Base-by-base conservation (phyloP, 768 basidiomycete genomes). In the Tulasnella sp. region DNA sequence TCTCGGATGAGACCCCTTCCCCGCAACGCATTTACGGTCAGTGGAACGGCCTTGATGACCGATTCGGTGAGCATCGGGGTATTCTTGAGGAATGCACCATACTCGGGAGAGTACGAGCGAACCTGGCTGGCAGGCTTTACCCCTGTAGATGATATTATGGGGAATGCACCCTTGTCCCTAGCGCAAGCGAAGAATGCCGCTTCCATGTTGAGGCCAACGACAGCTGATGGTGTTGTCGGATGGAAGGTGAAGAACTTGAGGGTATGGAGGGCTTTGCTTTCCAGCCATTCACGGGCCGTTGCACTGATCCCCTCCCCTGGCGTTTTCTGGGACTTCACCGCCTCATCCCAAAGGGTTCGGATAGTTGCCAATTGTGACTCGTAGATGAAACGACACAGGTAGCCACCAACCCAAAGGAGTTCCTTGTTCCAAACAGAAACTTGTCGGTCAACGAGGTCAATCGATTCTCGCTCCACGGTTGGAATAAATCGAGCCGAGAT, bases 401-500 rank as follows among this genome's bases (percentile, higher is more conserved):
- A 91, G 5, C 96, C 97, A 6, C 95, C 95, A 24, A 96, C 89
- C 83, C 90, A 93, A 8, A 99, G 88, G 7, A 98, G 88, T 83
- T 98, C 97, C 83, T 90, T 91, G 83, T 99, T 99, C 96, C 96
- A 97, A 8, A 86, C 82, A 34, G 82, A 83, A 31, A 83, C 95
- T 84, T 94, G 92, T 72, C 92, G 91, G 85, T 97, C 96, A 84
- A 96, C 93, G 42, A 97, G 87, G 86, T 95, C 96, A 82, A 97
- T 93, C 0, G 93, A 94, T 86, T 99, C 97, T 81, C 97, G 90
- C 85, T 99, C 97, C 11, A 99, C 97, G 0, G 97, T 98, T 14
- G 96, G 95, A 80, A 99, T 97, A 84, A 98, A 98, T 3, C 96
- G 89, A 12, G 94, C 92, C 0, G 95, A 88, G 83, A 93, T 88